A percentile compares a stretch with the other conserved stretches of the same genome.
Evolutionary conservation across 176 grass and related monocot species (phyloP).

Genomic region (Avena sativa): DNA sequence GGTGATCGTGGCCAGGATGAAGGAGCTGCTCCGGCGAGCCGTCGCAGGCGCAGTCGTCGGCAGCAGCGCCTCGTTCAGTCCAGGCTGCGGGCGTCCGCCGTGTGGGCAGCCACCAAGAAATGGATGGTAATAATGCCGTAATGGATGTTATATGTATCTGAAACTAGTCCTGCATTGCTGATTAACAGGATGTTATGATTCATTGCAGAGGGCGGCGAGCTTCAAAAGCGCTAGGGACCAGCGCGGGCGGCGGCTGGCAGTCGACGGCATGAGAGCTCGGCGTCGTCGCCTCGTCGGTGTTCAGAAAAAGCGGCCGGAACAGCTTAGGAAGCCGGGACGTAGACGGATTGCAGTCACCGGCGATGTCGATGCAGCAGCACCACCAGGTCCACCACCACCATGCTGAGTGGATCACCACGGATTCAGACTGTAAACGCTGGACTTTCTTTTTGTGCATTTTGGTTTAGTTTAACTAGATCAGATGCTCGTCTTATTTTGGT

Average conservation of each 20-base stretch:
- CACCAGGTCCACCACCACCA: background rate
- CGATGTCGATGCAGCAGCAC: no score
- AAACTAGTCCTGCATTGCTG: background rate
- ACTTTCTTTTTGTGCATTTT: no score
- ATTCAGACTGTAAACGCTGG: conserved; percentile 37
- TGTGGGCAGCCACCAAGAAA: conserved; percentile 31
- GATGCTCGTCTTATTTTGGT: background rate
- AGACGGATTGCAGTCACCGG: no score
- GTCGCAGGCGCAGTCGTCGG: conserved; percentile 5
- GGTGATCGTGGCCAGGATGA: conserved; percentile 39
- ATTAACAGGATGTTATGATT: no score
- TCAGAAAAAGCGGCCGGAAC: conserved; percentile 12
- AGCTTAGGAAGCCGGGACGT: conserved; percentile 38
- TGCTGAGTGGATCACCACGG: conserved; percentile 43
- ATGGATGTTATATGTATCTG: background rate
- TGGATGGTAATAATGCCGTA: no score
- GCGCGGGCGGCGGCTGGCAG: background rate
- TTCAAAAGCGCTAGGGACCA: conserved; percentile 11
- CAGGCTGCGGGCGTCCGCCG: conserved; percentile 19
- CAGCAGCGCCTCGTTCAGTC: background rate
- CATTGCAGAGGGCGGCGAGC: conserved; percentile 22
- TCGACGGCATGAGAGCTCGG: background rate
- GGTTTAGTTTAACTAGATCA: background rate
- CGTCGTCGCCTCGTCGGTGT: background rate
- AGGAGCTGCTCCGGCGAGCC: conserved; percentile 38